Percentiles rank a stretch among this genome's conserved stretches.
These are phyloP conservation scores for Aureobasidium lini DNA, from an alignment of 2,329 filamentous ascomycete genomes.

Conservation along the genomic window DNA sequence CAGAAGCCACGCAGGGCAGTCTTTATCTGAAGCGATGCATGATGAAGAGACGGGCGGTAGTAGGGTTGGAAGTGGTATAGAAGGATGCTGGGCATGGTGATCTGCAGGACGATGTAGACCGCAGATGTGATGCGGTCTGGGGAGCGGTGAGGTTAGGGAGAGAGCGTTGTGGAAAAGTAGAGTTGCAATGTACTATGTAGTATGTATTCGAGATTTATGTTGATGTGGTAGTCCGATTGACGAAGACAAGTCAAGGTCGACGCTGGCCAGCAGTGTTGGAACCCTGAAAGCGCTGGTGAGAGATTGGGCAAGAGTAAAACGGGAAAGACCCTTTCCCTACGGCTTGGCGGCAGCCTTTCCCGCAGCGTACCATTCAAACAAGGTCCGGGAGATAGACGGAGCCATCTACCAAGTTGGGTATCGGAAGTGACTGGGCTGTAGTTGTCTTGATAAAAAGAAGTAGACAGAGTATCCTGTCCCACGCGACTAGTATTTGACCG, in stretches of 20 bases:
- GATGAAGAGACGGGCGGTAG: not conserved
- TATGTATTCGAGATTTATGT: too few relatives aligned
- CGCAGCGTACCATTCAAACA: slow-evolving; percentile 1
- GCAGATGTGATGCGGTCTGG: not conserved
- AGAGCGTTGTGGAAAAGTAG: not conserved
- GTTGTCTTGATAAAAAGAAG: not conserved
- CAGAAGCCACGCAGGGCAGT: not conserved
- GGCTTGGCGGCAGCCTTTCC: not conserved
- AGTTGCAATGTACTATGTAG: too few relatives aligned
- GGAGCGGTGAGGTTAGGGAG: not conserved
- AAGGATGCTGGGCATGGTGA: not conserved
- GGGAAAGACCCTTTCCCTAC: not conserved
- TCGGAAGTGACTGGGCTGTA: not conserved
- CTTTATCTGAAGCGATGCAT: slow-evolving; percentile 3
- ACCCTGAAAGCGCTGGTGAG: not conserved
- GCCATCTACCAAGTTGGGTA: not conserved
- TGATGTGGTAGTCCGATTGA: too few relatives aligned
- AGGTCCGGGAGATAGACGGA: not conserved
- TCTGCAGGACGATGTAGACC: not conserved
- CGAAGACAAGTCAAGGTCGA: too few relatives aligned
- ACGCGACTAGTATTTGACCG: not conserved
- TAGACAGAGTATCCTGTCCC: not conserved
- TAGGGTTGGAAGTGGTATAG: not conserved
- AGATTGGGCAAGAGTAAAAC: not conserved
- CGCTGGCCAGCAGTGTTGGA: too few relatives aligned